Conservation (phyloP, 2,329 filamentous ascomycete species). For the Fusarium penzigii region DNA sequence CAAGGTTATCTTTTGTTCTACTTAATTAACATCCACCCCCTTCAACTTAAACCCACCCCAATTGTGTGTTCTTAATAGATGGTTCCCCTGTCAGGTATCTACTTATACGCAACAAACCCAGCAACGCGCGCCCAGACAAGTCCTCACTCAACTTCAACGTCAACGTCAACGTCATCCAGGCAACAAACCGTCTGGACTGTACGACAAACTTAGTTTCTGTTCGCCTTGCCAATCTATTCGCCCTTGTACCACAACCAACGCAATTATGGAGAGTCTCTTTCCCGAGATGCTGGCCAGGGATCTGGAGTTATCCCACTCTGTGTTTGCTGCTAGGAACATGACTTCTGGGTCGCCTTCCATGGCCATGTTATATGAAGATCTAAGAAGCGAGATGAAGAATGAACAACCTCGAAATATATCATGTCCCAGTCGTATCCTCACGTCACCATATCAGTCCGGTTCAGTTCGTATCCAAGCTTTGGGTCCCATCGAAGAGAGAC, state of each 20-base stretch:
- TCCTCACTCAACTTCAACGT: constrained; percentile 8
- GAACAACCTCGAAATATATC: constrained; percentile 12
- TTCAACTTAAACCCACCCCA: constrained; percentile 4
- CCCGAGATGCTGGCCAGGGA: constrained; percentile 59
- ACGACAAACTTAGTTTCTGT: constrained; percentile 41
- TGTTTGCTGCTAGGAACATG: constrained; percentile 54
- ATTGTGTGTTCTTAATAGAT: constrained; percentile 6
- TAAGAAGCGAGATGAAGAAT: constrained; percentile 4
- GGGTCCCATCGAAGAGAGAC: constrained; percentile 38
- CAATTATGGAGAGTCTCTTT: constrained; percentile 45
- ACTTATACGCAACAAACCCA: constrained; percentile 27
- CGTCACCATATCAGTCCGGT: constrained; percentile 32
- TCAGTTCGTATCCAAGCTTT: constrained; percentile 34
- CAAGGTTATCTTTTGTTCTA: background rate
- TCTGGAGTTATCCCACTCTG: constrained; percentile 48
- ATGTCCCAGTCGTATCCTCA: constrained; percentile 20
- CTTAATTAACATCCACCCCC: background rate
- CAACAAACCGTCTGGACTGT: constrained; percentile 38
- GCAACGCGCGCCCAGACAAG: constrained; percentile 3
- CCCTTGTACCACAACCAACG: constrained; percentile 25
- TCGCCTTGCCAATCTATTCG: constrained; percentile 35
- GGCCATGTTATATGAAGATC: constrained; percentile 35
- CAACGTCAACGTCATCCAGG: constrained; percentile 23
- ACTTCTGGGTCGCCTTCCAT: constrained; percentile 50
- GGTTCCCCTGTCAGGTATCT: constrained; percentile 22